Percentiles rank a stretch among this genome's conserved stretches.
Evolutionary conservation across 1,139 yeast species (phyloP).

Genomic region (Pichia cactophila): DNA sequence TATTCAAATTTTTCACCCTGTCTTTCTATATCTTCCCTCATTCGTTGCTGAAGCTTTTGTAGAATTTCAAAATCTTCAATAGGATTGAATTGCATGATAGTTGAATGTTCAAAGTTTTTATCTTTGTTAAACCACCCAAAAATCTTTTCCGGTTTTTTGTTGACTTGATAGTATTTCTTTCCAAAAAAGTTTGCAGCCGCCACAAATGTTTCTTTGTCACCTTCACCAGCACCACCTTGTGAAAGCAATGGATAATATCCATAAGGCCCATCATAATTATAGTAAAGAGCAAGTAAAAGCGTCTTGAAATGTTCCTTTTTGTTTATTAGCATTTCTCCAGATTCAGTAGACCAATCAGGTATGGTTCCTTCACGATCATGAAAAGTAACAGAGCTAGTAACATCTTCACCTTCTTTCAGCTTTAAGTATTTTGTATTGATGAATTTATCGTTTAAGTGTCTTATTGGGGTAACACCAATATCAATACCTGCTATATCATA

Average conservation of each 20-base stretch:
- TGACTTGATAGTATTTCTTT: constrained; percentile 48
- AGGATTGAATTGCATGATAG: constrained; percentile 66
- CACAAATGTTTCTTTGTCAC: constrained; percentile 57
- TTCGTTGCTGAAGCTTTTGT: constrained; percentile 12
- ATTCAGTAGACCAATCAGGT: constrained; percentile 55
- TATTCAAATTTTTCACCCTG: constrained; percentile 18
- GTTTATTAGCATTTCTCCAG: constrained; percentile 50
- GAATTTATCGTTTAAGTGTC: constrained; percentile 24
- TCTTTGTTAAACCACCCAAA: constrained; percentile 27
- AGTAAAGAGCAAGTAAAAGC: constrained; percentile 45
- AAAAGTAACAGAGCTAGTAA: constrained; percentile 18
- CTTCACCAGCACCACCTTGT: constrained; percentile 56
- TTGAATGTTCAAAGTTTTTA: constrained; percentile 22
- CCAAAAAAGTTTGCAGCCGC: constrained; percentile 50
- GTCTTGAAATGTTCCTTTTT: constrained; percentile 44
- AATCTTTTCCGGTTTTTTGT: constrained; percentile 27
- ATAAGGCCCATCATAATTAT: constrained; percentile 47
- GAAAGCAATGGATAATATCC: constrained; percentile 47
- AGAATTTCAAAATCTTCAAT: constrained; percentile 41
- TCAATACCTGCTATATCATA: constrained; percentile 44
- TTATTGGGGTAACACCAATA: constrained; percentile 29
- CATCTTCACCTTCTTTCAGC: constrained; percentile 17
- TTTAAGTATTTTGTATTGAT: constrained; percentile 18
- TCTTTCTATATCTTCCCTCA: constrained; percentile 13
- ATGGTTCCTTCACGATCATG: constrained; percentile 52